These are phyloP conservation scores for Crithidia brevicula DNA, from an alignment of 208 protist species.

Conservation along the genomic window DNA sequence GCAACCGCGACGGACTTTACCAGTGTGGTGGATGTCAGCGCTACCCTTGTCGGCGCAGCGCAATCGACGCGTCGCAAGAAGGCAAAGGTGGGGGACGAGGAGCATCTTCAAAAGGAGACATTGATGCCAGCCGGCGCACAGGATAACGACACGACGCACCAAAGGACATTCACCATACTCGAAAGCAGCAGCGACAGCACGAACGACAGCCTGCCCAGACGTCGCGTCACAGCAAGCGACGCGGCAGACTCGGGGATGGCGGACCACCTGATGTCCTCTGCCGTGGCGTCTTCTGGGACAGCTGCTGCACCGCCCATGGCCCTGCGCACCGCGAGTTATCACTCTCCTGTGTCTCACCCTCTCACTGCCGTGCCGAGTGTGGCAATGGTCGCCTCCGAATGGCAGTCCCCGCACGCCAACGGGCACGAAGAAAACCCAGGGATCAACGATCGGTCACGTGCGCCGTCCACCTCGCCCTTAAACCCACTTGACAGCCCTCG, in stretches of 20 bases:
- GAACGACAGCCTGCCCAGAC: not conserved
- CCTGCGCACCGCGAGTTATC: conserved; percentile 29
- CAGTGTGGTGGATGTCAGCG: not conserved
- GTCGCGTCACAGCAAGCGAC: not conserved
- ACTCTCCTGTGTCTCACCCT: conserved; percentile 12
- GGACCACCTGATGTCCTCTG: not conserved
- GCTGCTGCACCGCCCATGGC: conserved; percentile 7
- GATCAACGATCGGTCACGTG: too few species aligned
- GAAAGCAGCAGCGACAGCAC: conserved; percentile 1
- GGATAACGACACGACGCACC: not conserved
- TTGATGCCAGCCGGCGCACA: too few species aligned
- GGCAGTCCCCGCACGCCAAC: not conserved
- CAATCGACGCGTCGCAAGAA: too few species aligned
- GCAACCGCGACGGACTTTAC: not conserved
- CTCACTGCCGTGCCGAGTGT: not conserved
- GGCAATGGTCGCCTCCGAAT: not conserved
- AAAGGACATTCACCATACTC: not conserved
- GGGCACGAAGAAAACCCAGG: not conserved
- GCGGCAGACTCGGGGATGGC: not conserved
- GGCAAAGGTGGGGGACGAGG: too few species aligned
- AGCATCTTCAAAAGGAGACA: too few species aligned
- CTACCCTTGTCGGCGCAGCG: too few species aligned
- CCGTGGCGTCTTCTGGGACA: not conserved
- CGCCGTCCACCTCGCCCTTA: too few species aligned
- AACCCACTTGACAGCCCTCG: too few species aligned